Percentiles rank a stretch among this genome's conserved stretches.
Conservation (phyloP, 2,329 filamentous ascomycete genomes). For the Paraconiothyrium sp. region DNA sequence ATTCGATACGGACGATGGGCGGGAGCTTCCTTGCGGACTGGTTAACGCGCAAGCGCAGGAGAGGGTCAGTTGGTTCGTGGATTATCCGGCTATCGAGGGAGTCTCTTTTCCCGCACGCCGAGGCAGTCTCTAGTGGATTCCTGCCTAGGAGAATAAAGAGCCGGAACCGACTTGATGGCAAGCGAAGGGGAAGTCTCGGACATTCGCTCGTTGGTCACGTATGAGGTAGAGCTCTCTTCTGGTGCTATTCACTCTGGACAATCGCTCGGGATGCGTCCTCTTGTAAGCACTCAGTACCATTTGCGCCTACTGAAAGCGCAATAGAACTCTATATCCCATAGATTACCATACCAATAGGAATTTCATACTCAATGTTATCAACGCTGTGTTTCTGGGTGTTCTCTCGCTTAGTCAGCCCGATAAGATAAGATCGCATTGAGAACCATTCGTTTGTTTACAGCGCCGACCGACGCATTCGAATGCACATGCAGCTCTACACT, state of each 20-base stretch:
- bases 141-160: background rate
- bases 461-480: background rate
- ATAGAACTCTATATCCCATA: constrained; percentile 23
- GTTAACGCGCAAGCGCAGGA: constrained; percentile 87
- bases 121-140: constrained; percentile 66
- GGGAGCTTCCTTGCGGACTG: constrained; percentile 81
- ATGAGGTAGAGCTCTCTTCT: background rate
- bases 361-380: background rate
- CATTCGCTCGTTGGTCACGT: background rate
- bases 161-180: background rate
- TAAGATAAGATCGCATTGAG: constrained; percentile 13
- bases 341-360: background rate
- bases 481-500: background rate
- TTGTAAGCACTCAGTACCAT: constrained; percentile 36
- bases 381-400: background rate
- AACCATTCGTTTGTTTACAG: constrained; percentile 22
- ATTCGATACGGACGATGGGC: constrained; percentile 79
- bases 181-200: background rate
- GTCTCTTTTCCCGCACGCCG: constrained; percentile 79
- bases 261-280: constrained; percentile 22
- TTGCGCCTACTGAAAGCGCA: constrained; percentile 20
- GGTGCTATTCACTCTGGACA: background rate
- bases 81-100: constrained; percentile 83
- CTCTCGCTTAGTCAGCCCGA: constrained; percentile 14
- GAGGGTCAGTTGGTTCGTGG: constrained; percentile 94